These are phyloP conservation scores for Trypanosoma conorhini DNA, from an alignment of 208 protist species.

Conservation along the genomic window DNA sequence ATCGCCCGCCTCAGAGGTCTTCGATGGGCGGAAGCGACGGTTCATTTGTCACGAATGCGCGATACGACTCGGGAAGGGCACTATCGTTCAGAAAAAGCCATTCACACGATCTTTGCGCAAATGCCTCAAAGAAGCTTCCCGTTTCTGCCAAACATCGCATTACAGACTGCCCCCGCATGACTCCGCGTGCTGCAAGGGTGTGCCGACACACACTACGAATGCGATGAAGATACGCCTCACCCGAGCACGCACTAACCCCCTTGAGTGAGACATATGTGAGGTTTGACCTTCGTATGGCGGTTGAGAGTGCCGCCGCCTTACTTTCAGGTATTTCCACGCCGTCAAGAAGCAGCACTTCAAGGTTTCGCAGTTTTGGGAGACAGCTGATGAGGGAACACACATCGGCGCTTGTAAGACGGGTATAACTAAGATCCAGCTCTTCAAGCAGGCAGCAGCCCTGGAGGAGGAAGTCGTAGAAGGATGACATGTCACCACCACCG, in stretches of 20 bases:
- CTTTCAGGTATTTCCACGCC: constrained; percentile 44
- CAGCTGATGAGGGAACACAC: constrained; percentile 58
- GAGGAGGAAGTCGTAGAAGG: constrained; percentile 67
- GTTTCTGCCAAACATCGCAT: constrained; percentile 5
- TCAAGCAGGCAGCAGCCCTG: constrained; percentile 54
- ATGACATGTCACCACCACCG: constrained; percentile 27
- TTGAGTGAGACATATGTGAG: constrained; percentile 55
- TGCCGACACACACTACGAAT: constrained; percentile 28
- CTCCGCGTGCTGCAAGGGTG: constrained; percentile 12
- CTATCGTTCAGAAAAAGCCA: neutral
- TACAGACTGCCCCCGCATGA: neutral
- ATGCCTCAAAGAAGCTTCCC: constrained; percentile 51
- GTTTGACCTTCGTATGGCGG: constrained; percentile 45
- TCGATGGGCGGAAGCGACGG: constrained; percentile 36
- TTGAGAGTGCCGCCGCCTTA: constrained; percentile 42
- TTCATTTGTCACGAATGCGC: constrained; percentile 70
- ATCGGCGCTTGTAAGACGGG: constrained; percentile 46
- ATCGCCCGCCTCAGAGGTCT: neutral
- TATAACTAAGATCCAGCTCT: constrained; percentile 81
- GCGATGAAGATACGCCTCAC: constrained; percentile 27
- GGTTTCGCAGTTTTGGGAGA: constrained; percentile 44
- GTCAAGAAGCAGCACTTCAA: constrained; percentile 72
- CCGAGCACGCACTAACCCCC: constrained; percentile 25
- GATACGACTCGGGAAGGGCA: constrained; percentile 55
- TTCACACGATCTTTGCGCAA: constrained; percentile 8